phyloP scores from a whole-genome alignment of 768 basidiomycete genomes.

The Collybia nuda region DNA sequence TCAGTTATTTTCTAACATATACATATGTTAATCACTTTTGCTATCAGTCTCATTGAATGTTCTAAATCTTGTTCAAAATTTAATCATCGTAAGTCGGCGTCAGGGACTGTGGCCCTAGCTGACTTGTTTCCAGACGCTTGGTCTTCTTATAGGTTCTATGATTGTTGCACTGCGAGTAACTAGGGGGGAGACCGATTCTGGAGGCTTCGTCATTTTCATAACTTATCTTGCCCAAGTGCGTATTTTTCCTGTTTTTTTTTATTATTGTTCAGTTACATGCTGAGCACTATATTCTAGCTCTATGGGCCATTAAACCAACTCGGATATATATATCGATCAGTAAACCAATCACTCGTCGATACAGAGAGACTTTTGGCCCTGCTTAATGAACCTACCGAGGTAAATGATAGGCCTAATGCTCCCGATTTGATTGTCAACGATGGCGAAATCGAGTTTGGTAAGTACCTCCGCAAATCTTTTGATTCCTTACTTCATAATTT shows the following conservation, averaged over 20 bases:
- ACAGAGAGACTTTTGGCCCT: constrained; percentile 83
- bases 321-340: constrained; percentile 74
- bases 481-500: constrained; percentile 4
- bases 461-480: constrained; percentile 16
- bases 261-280: not conserved
- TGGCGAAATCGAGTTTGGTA: constrained; percentile 88
- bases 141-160: constrained; percentile 79
- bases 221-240: constrained; percentile 77
- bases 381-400: constrained; percentile 79
- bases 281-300: constrained; percentile 36
- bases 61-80: constrained; percentile 76
- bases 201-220: constrained; percentile 78
- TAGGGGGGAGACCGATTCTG: constrained; percentile 45
- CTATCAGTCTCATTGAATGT: constrained; percentile 64
- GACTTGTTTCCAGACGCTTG: constrained; percentile 52
- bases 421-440: constrained; percentile 68
- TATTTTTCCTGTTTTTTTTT: not conserved
- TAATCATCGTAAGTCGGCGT: constrained; percentile 62
- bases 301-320: constrained; percentile 77
- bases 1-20: not conserved
- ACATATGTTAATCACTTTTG: constrained; percentile 6
- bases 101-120: not conserved
- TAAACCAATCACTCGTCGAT: constrained; percentile 77
- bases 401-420: constrained; percentile 78
- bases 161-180: constrained; percentile 76